These are phyloP conservation scores for Cyclotella atomus DNA, from an alignment of 108 stramenopile genomes.

Conservation along the genomic window DNA sequence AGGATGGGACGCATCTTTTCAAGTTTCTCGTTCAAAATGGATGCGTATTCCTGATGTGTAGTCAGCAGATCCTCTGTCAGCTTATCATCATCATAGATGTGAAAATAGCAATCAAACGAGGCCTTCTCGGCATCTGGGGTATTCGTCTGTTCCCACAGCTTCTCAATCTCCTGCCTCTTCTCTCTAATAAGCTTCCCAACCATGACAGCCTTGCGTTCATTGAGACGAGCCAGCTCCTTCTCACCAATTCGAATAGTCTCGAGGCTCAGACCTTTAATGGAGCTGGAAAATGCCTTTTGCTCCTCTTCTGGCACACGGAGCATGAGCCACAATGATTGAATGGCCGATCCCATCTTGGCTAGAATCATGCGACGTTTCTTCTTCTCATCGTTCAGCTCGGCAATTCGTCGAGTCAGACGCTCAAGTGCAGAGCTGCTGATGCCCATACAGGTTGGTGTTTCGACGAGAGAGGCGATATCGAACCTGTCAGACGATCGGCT, in stretches of 20 bases:
- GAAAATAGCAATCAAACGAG: conserved; percentile 63
- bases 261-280: conserved; percentile 85
- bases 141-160: conserved; percentile 89
- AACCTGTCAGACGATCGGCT: conserved; percentile 35
- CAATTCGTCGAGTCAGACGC: conserved; percentile 67
- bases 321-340: conserved; percentile 90
- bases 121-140: conserved; percentile 58
- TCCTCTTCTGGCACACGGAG: conserved; percentile 84
- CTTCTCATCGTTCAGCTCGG: conserved; percentile 84
- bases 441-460: conserved; percentile 76
- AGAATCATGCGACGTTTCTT: conserved; percentile 65
- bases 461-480: conserved; percentile 73
- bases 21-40: conserved; percentile 59
- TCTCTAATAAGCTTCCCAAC: conserved; percentile 86
- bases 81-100: conserved; percentile 64
- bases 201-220: conserved; percentile 80
- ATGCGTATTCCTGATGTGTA: conserved; percentile 80
- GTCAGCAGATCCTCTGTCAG: conserved; percentile 86
- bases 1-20: conserved; percentile 88
- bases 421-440: conserved; percentile 81
- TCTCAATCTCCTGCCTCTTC: conserved; percentile 69
- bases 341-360: conserved; percentile 86
- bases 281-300: conserved; percentile 83
- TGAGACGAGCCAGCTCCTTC: conserved; percentile 73
- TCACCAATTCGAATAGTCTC: conserved; percentile 90